A percentile compares a stretch with the other conserved stretches of the same genome.
phyloP scores from a whole-genome alignment of 805 yeast species.

The Lachancea fermentati region DNA sequence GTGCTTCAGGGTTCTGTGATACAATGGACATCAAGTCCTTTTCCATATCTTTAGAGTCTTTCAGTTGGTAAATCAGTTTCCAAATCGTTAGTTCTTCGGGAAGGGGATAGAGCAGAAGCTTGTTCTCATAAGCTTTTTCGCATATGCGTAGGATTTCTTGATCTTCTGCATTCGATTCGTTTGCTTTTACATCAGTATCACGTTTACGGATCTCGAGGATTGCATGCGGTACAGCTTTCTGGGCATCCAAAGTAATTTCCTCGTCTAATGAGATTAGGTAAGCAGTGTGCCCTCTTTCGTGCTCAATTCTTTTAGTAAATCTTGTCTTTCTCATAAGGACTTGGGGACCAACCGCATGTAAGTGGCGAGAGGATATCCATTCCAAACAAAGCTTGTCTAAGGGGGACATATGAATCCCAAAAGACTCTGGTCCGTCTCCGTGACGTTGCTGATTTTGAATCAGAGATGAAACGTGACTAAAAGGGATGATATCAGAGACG shows the following conservation, averaged over 20 bases:
- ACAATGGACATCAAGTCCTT: slow-evolving; percentile 13
- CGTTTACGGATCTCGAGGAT: slow-evolving; percentile 17
- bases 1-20: slow-evolving; percentile 5
- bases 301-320: slow-evolving; percentile 14
- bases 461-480: background rate
- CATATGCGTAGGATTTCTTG: slow-evolving; percentile 2
- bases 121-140: slow-evolving; percentile 18
- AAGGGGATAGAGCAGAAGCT: slow-evolving; percentile 21
- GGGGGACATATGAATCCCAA: slow-evolving; percentile 6
- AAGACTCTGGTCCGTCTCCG: background rate
- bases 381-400: slow-evolving; percentile 24
- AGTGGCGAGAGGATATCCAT: slow-evolving; percentile 24
- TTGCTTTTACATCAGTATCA: background rate
- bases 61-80: slow-evolving; percentile 15
- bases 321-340: slow-evolving; percentile 25
- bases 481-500: slow-evolving; percentile 13
- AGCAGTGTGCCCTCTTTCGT: slow-evolving; percentile 4
- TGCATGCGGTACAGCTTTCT: slow-evolving; percentile 17
- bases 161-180: background rate
- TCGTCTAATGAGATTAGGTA: slow-evolving; percentile 25
- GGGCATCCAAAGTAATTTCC: slow-evolving; percentile 14
- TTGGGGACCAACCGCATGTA: slow-evolving; percentile 10
- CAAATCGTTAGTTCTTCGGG: slow-evolving; percentile 17
- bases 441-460: background rate
- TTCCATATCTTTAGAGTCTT: slow-evolving; percentile 11